phyloP scores from a whole-genome alignment of 345 rosid genomes.

The sweet orange (Citrus sinensis) region DVS_A1.0 CM039161.1:21894001-21894500 shows the following conservation, averaged over 20 bases:
- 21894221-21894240: constrained; percentile 39
- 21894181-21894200: constrained; percentile 83
- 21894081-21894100: constrained; percentile 89
- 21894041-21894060: constrained; percentile 90
- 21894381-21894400: too few species aligned
- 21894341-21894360: constrained; percentile 34
- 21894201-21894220: constrained; percentile 87
- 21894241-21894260: constrained; percentile 35
- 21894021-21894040: constrained; percentile 66
- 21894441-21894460: too few species aligned
- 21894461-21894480: too few species aligned
- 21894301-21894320: constrained; percentile 86
- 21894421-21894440: too few species aligned
- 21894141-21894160: constrained; percentile 98
- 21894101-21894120: constrained; percentile 85
- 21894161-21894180: constrained; percentile 83
- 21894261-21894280: constrained; percentile 58
- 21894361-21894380: too few species aligned
- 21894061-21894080: constrained; percentile 81
- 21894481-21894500: too few species aligned
- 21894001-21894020: constrained; percentile 90
- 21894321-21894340: constrained; percentile 95
- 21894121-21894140: constrained; percentile 96
- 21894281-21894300: constrained; percentile 46
- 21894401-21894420: too few species aligned